Evolutionary conservation across 371 early-diverging fungal genomes (phyloP), one percentile per base, ranked within the genome.

Genomic region (Circinella umbellata): DNA sequence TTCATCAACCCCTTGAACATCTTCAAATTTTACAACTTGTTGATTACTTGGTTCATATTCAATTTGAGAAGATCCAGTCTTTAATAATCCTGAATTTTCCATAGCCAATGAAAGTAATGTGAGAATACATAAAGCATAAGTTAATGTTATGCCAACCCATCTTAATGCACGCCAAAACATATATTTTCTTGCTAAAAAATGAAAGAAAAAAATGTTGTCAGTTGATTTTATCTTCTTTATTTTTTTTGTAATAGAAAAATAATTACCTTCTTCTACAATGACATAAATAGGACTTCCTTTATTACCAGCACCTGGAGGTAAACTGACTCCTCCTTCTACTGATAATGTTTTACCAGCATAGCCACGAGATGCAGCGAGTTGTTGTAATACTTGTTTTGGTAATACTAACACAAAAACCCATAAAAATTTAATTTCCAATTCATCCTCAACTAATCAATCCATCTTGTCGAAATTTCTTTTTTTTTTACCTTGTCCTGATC

Each of bases 1-100:
- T 76, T 98, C 98, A 67, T 97, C 97, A 39, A 94, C 95, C n/a
- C 98, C 98, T 73, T 96, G 95, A 0, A 98, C 98, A 74, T 98
- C 98, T 3, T 90, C 81, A 75, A 98, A 97, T 48, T 81, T 88
- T 51, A 94, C 90, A 70, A 85, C 76, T 61, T 84, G 78, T 67
- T 88, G 78, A 69, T 87, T 78, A 54, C 79, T 89, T 17, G 92
- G 91, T 62, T 84, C 88, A 68, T 87, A 91, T 61, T 91, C 92
- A 2, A 83, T 79, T 36, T 87, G 86, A 0, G 83, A 73, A 8
- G 76, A 62, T 13, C 72, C 51, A 3, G 90, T 87, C 73, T 91
- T 90, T 66, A 90, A 73, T 34, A 92, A 66, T 10, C 90, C 91
- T 5, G 91, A 89, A 76, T 89, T 89, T 66, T 92, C 92, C 74